Evolutionary conservation across 495 filamentous ascomycete species (phyloP).

Genomic region (Penicillium arizonense): DNA sequence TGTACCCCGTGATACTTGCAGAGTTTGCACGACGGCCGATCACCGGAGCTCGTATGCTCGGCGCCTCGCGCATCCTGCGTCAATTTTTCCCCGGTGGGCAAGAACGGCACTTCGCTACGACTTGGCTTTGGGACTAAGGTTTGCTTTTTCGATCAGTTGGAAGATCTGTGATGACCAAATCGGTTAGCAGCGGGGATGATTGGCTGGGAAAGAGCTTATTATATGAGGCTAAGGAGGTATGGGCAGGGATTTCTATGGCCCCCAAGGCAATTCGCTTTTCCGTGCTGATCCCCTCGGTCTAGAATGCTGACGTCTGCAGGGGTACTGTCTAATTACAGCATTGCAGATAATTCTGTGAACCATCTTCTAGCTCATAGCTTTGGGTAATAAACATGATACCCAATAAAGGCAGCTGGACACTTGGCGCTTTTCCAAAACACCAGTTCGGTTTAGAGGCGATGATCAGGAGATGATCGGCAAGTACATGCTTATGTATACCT

Average conservation of each 20-base stretch:
- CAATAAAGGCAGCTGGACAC: too few species aligned
- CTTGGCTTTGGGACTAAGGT: constrained; percentile 6
- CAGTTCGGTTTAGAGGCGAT: too few species aligned
- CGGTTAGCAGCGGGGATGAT: constrained; percentile 1
- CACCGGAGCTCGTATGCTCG: constrained; percentile 7
- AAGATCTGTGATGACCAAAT: constrained; percentile 1
- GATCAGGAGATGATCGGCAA: too few species aligned
- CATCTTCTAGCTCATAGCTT: too few species aligned
- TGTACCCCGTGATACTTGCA: constrained; percentile 5
- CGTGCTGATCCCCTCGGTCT: too few species aligned
- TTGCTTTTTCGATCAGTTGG: constrained; percentile 9
- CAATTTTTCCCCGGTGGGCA: too few species aligned
- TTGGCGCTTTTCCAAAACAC: too few species aligned
- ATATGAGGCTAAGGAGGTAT: constrained; percentile 1
- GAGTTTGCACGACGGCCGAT: constrained; percentile 2
- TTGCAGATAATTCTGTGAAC: background rate
- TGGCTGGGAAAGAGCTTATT: constrained; percentile 4
- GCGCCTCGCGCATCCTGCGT: too few species aligned
- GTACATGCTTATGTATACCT: too few species aligned
- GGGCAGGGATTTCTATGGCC: background rate
- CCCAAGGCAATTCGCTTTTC: too few species aligned
- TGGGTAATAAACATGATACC: too few species aligned
- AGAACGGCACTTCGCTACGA: background rate
- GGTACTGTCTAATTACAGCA: background rate
- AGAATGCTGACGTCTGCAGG: background rate